These are phyloP conservation scores for Calendula officinalis DNA, from an alignment of 129 eudicot genomes.

Conservation along the genomic window DNA sequence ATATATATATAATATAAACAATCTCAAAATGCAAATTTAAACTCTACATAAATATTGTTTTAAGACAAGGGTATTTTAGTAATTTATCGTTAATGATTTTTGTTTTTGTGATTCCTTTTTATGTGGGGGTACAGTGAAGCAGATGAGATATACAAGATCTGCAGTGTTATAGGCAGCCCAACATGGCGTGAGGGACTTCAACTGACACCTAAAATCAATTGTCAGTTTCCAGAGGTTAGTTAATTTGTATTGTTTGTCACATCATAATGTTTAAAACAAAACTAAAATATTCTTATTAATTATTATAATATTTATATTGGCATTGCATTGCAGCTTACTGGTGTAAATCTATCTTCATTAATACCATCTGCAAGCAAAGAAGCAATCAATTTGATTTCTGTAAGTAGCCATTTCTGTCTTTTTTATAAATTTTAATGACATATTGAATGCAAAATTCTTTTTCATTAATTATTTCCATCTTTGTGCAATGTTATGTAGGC, in stretches of 20 bases:
- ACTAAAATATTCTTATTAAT: neutral
- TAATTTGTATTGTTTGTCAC: slow-evolving; percentile 10
- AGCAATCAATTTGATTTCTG: slow-evolving; percentile 63
- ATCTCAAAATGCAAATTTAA: no score
- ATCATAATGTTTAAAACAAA: neutral
- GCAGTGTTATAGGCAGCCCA: slow-evolving; percentile 79
- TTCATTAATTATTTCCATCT: neutral
- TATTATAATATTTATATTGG: neutral
- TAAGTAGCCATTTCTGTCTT: slow-evolving; percentile 28
- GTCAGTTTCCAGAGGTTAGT: slow-evolving; percentile 79
- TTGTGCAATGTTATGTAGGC: slow-evolving; percentile 48
- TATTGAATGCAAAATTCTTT: neutral
- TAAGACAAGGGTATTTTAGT: no score
- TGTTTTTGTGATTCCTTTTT: neutral
- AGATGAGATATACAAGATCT: slow-evolving; percentile 84
- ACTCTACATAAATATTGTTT: no score
- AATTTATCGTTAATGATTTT: neutral
- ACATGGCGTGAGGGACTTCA: slow-evolving; percentile 67
- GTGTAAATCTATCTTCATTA: slow-evolving; percentile 58
- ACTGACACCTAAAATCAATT: slow-evolving; percentile 59
- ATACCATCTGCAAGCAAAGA: slow-evolving; percentile 79
- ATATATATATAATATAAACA: neutral
- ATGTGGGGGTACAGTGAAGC: slow-evolving; percentile 55
- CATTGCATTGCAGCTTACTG: slow-evolving; percentile 50
- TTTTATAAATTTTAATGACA: slow-evolving; percentile 5